Evolutionary conservation across 73 alveolate genomes (phyloP), one percentile per base, ranked within the genome.

Genomic region (Paramecium sonneborni): DNA sequence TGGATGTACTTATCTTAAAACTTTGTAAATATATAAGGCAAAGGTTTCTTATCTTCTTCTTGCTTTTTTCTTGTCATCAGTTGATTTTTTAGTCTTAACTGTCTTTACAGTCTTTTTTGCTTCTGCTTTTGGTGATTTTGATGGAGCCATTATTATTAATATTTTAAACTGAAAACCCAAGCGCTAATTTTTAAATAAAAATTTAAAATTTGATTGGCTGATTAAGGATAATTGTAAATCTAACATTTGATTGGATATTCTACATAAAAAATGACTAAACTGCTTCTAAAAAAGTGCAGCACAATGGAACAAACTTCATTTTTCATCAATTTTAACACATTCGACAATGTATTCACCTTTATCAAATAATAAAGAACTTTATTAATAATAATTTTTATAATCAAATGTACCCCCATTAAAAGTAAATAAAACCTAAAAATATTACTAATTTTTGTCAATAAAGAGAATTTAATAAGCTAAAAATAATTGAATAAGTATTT

Each of bases 1-100:
- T 39, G 96, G 96, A 87, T 94, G 97, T 70, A 94, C 93, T 88
- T 94, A 97, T 92, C 94, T 94, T 48, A 94, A 88, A 44, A 93
- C 96, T 74, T 93, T 94, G 94, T 86, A 94, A 79, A 94, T 93
- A 28, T 94, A 94, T 20, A 93, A 62, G 39, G 97, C 91, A 92
- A 93, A 93, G 70, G 97, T 94, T 68, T 94, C 97, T 38, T 68
- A 39, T 86, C 97, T 34, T 62, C 93, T 93, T 72, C 82, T 93
- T 48, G 72, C 57, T 84, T 93, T 89, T 90, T 93, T 92, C 69
- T 86, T 92, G 41, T 37, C 95, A 41, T 74, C 94, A 14, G 82
- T 69, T 55, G 93, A 44, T 57, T 68, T 84, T 85, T 86, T 93
- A 37, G 79, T 55, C 67, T 85, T 86, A 48, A 95, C 86, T 55